phyloP scores from a whole-genome alignment of 129 eudicot genomes.

The Centaurea solstitialis region DNA sequence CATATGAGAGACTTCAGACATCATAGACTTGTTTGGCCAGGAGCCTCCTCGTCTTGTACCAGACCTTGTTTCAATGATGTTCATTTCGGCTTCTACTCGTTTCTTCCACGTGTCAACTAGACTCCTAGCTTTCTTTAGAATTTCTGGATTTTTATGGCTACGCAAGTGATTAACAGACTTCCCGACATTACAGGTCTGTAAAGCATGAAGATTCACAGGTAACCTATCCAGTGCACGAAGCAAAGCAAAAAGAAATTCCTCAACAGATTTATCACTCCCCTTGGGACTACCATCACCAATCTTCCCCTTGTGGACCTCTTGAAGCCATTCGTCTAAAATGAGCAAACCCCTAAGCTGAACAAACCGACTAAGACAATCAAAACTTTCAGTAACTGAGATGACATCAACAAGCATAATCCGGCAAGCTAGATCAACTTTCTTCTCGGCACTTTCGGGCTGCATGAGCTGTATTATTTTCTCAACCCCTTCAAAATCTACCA shows the following conservation, averaged over 20 bases:
- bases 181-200: conserved; percentile 85
- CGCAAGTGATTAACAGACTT: conserved; percentile 88
- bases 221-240: conserved; percentile 91
- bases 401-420: conserved; percentile 67
- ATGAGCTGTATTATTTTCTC: conserved; percentile 58
- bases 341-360: conserved; percentile 62
- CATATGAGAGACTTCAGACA: conserved; percentile 50
- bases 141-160: conserved; percentile 70
- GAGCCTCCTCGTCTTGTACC: conserved; percentile 52
- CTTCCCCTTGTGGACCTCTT: conserved; percentile 80
- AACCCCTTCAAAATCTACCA: conserved; percentile 54
- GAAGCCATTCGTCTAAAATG: conserved; percentile 86
- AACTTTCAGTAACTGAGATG: conserved; percentile 66
- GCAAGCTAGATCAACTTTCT: conserved; percentile 45
- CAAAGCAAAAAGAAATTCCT: conserved; percentile 79
- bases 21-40: conserved; percentile 52
- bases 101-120: conserved; percentile 95
- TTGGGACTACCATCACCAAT: conserved; percentile 69
- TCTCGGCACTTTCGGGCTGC: conserved; percentile 51
- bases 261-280: conserved; percentile 70
- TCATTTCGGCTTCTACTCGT: conserved; percentile 97
- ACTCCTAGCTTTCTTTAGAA: conserved; percentile 83
- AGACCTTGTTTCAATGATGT: conserved; percentile 52
- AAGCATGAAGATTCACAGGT: conserved; percentile 89
- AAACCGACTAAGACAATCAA: conserved; percentile 58